Evolutionary conservation across 2,329 filamentous ascomycete species (phyloP).

Genomic region (Pseudocercospora eumusae): DNA sequence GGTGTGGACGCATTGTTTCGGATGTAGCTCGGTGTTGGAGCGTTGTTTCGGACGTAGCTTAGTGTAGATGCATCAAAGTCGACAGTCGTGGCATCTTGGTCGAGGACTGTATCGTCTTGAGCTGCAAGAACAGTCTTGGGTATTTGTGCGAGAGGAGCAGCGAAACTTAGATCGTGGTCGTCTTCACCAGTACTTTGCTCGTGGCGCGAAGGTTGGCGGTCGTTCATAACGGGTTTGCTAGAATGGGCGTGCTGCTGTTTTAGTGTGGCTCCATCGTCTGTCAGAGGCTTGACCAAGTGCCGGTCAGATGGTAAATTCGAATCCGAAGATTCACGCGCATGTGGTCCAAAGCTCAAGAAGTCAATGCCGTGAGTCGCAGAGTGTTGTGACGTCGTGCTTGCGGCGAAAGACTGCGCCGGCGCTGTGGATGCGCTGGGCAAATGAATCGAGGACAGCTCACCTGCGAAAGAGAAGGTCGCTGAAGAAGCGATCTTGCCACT

Average conservation of each 20-base stretch:
- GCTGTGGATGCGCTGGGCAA: background rate
- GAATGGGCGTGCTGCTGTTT: background rate
- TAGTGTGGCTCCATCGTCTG: background rate
- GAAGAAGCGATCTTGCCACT: constrained; percentile 21
- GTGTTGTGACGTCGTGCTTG: background rate
- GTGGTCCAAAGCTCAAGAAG: background rate
- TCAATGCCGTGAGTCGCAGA: background rate
- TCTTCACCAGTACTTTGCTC: background rate
- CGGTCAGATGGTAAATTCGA: background rate
- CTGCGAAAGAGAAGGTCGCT: constrained; percentile 11
- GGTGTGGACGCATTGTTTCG: constrained; percentile 8
- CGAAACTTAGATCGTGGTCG: constrained; percentile 5
- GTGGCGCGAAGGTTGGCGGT: background rate
- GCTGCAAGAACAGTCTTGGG: background rate
- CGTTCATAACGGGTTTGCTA: background rate
- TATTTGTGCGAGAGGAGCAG: constrained; percentile 4
- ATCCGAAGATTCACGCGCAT: background rate
- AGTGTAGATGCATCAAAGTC: constrained; percentile 11
- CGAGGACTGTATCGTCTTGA: background rate
- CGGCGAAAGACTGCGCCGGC: background rate
- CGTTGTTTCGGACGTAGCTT: constrained; percentile 1
- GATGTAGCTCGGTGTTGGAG: constrained; percentile 8
- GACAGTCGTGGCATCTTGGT: background rate
- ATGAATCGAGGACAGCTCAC: background rate
- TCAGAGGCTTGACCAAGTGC: background rate